Percentiles rank a stretch among this genome's conserved stretches.
These are phyloP conservation scores for Kodamaea jinghongensis DNA, from an alignment of 805 yeast species.

Conservation along the genomic window DNA sequence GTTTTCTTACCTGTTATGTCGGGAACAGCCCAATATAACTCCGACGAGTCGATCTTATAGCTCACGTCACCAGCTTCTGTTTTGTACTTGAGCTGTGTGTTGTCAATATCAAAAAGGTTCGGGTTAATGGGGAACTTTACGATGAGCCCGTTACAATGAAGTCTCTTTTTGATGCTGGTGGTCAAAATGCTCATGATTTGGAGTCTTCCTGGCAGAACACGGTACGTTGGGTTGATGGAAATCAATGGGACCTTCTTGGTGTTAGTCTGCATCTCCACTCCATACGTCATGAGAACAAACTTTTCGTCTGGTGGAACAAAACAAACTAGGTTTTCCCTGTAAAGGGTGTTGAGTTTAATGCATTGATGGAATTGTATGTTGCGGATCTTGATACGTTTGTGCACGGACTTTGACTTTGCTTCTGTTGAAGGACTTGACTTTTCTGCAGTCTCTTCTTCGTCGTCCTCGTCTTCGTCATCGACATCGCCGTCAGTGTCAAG, in stretches of 20 bases:
- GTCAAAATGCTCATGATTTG: constrained; percentile 35
- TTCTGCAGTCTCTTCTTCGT: background rate
- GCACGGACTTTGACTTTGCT: constrained; percentile 6
- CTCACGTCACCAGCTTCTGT: constrained; percentile 69
- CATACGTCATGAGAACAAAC: constrained; percentile 36
- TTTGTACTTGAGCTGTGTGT: constrained; percentile 61
- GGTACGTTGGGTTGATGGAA: constrained; percentile 39
- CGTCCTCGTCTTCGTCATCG: constrained; percentile 5
- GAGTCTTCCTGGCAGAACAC: constrained; percentile 24
- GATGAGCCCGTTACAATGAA: constrained; percentile 30
- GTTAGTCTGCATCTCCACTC: constrained; percentile 43
- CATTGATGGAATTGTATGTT: constrained; percentile 56
- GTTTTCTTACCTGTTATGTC: constrained; percentile 59
- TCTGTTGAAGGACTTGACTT: background rate
- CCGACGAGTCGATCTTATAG: constrained; percentile 67
- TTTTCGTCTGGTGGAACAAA: constrained; percentile 82
- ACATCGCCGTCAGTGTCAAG: background rate
- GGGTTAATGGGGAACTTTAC: constrained; percentile 37
- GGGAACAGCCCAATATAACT: constrained; percentile 70
- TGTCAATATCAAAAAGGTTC: constrained; percentile 25
- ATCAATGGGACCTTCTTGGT: constrained; percentile 40
- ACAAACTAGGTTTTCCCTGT: constrained; percentile 61
- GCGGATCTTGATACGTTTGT: constrained; percentile 28
- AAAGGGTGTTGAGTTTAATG: constrained; percentile 70
- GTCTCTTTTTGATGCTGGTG: constrained; percentile 34